phyloP scores from a whole-genome alignment of 257 asterid genomes.

The Scutellaria barbata region DNA sequence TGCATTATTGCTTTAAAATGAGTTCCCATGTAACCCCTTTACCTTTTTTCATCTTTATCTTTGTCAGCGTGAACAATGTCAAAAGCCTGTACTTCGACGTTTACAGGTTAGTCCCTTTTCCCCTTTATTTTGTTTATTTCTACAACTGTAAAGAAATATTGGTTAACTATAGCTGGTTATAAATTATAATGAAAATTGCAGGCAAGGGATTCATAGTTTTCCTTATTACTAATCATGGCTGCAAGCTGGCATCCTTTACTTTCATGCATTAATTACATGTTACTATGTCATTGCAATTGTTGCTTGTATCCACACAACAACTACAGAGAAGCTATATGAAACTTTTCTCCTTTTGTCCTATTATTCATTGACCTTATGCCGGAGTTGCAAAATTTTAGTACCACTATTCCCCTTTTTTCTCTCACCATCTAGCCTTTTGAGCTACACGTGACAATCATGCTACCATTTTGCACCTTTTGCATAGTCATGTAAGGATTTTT shows the following conservation, averaged over 20 bases:
- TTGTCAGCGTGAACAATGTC: background rate
- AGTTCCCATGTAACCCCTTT: too few relatives aligned
- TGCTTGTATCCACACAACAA: constrained; percentile 2
- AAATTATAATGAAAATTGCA: background rate
- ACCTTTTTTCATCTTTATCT: constrained; percentile 9
- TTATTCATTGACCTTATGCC: background rate
- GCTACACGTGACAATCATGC: too few relatives aligned
- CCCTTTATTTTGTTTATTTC: constrained; percentile 18
- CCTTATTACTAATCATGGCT: background rate
- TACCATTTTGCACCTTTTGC: too few relatives aligned
- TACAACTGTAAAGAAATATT: constrained; percentile 2
- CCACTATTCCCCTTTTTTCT: too few relatives aligned
- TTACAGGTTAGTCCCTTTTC: constrained; percentile 9
- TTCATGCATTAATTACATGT: background rate
- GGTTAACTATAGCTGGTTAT: background rate
- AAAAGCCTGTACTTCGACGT: too few relatives aligned
- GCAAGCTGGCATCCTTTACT: background rate
- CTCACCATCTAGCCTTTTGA: too few relatives aligned
- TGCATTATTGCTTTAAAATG: too few relatives aligned
- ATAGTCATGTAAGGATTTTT: background rate
- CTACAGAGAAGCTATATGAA: background rate
- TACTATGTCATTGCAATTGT: background rate
- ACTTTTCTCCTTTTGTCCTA: background rate
- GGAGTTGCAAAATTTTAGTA: too few relatives aligned
- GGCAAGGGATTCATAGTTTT: constrained; percentile 9